Evolutionary conservation across 768 basidiomycete species (phyloP).

Genomic region (Agaricus bisporus): DNA sequence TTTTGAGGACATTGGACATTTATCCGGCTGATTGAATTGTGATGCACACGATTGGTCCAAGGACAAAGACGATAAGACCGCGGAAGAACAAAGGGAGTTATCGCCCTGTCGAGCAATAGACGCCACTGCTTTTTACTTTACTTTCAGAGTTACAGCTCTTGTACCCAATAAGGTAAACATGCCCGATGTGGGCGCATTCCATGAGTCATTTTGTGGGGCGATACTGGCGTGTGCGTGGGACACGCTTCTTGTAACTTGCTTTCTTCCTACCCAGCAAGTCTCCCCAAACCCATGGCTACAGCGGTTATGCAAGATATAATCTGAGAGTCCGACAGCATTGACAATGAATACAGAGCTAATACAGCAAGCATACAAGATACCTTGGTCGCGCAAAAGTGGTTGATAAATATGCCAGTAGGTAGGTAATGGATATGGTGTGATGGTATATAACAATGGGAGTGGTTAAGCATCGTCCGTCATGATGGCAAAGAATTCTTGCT

Average conservation of each 20-base stretch:
- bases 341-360: conserved; percentile 7
- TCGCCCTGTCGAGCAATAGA: no score
- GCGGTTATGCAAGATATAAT: conserved; percentile 7
- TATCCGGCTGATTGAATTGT: no score
- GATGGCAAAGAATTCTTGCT: conserved; percentile 94
- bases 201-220: background rate
- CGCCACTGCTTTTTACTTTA: no score
- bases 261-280: background rate
- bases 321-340: conserved; percentile 2
- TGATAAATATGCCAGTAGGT: background rate
- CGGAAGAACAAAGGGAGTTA: no score
- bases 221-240: no score
- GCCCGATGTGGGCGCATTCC: background rate
- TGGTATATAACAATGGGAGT: background rate
- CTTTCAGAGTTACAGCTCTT: no score
- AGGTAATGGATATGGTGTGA: background rate
- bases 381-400: background rate
- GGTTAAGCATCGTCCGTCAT: conserved; percentile 86
- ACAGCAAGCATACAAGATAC: conserved; percentile 6
- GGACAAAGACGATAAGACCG: no score
- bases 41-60: no score
- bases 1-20: no score
- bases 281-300: background rate
- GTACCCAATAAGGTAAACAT: no score
- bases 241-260: background rate